Percentiles rank a stretch among this genome's conserved stretches.
Evolutionary conservation across 257 asterid species (phyloP).

Genomic region (Scutellaria barbata): DNA sequence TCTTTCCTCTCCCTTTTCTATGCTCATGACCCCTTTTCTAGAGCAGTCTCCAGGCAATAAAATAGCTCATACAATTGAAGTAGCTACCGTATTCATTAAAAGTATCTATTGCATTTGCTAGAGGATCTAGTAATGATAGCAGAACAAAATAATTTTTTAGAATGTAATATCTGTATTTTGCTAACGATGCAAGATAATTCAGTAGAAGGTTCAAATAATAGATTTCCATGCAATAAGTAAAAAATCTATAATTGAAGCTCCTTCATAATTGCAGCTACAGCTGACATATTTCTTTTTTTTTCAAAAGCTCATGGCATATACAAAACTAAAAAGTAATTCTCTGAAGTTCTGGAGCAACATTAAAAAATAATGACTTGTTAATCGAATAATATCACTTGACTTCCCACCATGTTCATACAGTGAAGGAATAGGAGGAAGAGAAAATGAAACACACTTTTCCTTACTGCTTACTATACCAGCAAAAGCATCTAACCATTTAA

Average conservation of each 20-base stretch:
- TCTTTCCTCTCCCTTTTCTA: no score
- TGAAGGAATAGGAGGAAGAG: not conserved
- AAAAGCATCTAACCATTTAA: no score
- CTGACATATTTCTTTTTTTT: no score
- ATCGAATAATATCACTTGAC: not conserved
- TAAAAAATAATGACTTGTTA: not conserved
- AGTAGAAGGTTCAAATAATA: not conserved
- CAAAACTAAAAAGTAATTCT: not conserved
- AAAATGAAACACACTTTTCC: not conserved
- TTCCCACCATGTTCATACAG: slow-evolving; percentile 7
- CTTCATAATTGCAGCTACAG: no score
- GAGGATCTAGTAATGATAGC: no score
- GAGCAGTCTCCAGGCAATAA: no score
- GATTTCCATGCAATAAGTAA: not conserved
- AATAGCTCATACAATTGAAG: no score
- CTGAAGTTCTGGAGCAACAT: not conserved
- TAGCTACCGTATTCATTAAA: no score
- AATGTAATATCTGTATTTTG: not conserved
- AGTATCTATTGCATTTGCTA: no score
- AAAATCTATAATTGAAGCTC: no score
- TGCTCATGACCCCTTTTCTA: no score
- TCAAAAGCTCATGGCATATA: not conserved
- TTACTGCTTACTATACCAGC: not conserved
- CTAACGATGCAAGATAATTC: not conserved
- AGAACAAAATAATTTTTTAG: not conserved